These are phyloP conservation scores for Mytilinidion resinicola DNA, from an alignment of 495 filamentous ascomycete genomes.

Conservation along the genomic window DNA sequence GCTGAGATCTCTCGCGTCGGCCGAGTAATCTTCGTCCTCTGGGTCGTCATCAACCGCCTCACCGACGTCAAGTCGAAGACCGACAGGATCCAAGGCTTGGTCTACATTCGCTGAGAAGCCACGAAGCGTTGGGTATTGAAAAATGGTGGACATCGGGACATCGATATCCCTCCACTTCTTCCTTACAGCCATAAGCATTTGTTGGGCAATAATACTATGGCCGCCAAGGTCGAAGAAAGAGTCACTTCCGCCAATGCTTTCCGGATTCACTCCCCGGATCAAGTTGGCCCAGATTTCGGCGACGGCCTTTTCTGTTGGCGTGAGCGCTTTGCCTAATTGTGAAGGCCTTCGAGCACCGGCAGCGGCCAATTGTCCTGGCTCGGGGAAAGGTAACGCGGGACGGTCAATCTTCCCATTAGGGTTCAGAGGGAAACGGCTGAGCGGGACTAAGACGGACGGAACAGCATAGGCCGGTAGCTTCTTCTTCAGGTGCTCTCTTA, in stretches of 20 bases:
- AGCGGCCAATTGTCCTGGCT: constrained; percentile 55
- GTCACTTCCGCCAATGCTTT: constrained; percentile 36
- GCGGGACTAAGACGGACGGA: constrained; percentile 70
- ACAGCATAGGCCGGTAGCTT: constrained; percentile 78
- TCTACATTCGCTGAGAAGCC: constrained; percentile 74
- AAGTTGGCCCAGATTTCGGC: constrained; percentile 64
- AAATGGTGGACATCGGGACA: constrained; percentile 70
- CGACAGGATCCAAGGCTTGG: constrained; percentile 43
- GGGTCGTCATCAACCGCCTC: constrained; percentile 23
- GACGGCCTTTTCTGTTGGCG: constrained; percentile 60
- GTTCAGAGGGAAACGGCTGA: constrained; percentile 78
- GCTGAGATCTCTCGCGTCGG: constrained; percentile 55
- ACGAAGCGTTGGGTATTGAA: constrained; percentile 65
- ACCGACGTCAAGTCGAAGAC: constrained; percentile 29
- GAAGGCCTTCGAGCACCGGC: constrained; percentile 35
- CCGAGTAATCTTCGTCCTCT: constrained; percentile 57
- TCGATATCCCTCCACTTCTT: constrained; percentile 59
- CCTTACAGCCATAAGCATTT: constrained; percentile 66
- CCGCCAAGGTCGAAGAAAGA: constrained; percentile 87
- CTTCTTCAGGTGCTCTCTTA: constrained; percentile 65
- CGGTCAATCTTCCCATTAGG: constrained; percentile 95
- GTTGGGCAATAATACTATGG: constrained; percentile 79
- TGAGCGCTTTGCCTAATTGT: constrained; percentile 36
- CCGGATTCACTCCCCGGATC: constrained; percentile 24
- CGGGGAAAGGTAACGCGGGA: constrained; percentile 85